Evolutionary conservation across 768 basidiomycete species (phyloP).

Genomic region (Agaricus subrufescens): DNA sequence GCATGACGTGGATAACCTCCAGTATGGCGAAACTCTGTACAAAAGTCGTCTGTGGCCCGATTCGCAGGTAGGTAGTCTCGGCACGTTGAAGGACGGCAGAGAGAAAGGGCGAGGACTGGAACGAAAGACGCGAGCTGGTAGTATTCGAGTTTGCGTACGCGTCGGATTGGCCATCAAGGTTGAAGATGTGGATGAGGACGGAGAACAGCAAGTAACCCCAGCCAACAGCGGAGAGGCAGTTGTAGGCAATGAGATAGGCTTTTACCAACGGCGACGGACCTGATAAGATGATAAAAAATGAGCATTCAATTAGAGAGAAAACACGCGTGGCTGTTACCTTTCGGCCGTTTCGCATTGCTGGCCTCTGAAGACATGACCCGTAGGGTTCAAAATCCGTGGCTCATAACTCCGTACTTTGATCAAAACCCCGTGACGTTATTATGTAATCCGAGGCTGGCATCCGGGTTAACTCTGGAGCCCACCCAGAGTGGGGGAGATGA

Average conservation of each 20-base stretch:
- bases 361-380: neutral
- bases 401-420: too few species aligned
- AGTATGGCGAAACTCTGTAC: slow-evolving; percentile 84
- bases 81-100: slow-evolving; percentile 41
- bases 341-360: neutral
- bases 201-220: slow-evolving; percentile 71
- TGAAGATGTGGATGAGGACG: slow-evolving; percentile 46
- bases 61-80: slow-evolving; percentile 52
- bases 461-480: too few species aligned
- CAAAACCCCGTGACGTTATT: too few species aligned
- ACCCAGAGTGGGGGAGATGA: neutral
- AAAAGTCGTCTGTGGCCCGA: slow-evolving; percentile 57
- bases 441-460: too few species aligned
- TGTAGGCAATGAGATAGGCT: slow-evolving; percentile 76
- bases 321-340: neutral
- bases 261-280: slow-evolving; percentile 27
- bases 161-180: slow-evolving; percentile 36
- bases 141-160: slow-evolving; percentile 14
- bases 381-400: neutral
- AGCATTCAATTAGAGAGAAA: neutral
- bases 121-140: slow-evolving; percentile 33
- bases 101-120: slow-evolving; percentile 29
- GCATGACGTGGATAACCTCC: slow-evolving; percentile 76
- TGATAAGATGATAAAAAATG: neutral
- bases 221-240: slow-evolving; percentile 64